Percentiles rank a stretch among this genome's conserved stretches.
These are phyloP conservation scores for Neofusicoccum umdonicola DNA, from an alignment of 2,329 filamentous ascomycete genomes.

Conservation along the genomic window DNA sequence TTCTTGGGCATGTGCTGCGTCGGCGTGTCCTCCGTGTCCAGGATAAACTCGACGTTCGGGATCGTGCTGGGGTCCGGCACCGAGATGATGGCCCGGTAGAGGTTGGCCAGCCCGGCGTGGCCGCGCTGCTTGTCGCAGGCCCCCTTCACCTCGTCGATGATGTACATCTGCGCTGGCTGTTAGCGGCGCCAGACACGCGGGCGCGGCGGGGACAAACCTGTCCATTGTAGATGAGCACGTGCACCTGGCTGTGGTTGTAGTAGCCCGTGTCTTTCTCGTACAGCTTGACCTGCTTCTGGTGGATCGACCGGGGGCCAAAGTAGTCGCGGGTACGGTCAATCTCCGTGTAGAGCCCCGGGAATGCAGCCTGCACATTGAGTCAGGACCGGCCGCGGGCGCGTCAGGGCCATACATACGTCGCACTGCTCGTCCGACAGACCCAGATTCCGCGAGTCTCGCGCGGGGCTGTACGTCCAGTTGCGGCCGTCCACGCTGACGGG, in stretches of 20 bases:
- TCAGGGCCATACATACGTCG: neutral
- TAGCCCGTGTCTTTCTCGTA: neutral
- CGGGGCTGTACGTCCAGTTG: constrained; percentile 6
- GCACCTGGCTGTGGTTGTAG: neutral
- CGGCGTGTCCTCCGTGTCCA: constrained; percentile 10
- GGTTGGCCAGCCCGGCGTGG: neutral
- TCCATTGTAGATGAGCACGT: constrained; percentile 14
- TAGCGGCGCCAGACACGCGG: neutral
- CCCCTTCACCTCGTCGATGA: constrained; percentile 13
- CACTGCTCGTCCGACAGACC: constrained; percentile 17
- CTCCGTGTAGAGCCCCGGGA: constrained; percentile 8
- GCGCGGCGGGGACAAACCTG: neutral
- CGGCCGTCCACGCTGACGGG: no score
- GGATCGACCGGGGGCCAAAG: neutral
- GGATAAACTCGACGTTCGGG: constrained; percentile 16
- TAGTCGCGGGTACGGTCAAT: neutral
- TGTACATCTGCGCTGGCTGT: neutral
- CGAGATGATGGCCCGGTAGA: constrained; percentile 15
- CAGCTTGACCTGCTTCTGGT: constrained; percentile 5
- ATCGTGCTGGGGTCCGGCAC: constrained; percentile 3
- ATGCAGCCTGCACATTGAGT: neutral
- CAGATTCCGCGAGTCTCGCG: neutral
- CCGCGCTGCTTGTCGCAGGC: constrained; percentile 3
- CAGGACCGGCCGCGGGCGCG: neutral
- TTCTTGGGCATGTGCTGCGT: constrained; percentile 3